Conservation (phyloP, 2,329 filamentous ascomycete species). For the Ambrosiella beaveri region DNA sequence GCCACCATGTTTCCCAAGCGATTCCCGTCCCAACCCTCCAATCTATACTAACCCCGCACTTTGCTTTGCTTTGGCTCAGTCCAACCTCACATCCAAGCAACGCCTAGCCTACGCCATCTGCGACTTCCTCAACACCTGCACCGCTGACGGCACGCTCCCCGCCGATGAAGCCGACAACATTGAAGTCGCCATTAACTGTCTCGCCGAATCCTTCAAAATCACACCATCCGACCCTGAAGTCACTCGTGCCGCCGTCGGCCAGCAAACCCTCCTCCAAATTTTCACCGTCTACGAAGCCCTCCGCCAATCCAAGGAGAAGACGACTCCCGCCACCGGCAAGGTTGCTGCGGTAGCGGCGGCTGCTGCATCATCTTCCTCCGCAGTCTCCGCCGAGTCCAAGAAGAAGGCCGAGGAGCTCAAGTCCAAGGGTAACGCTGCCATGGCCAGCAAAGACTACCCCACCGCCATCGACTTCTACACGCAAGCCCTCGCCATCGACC, state of each 20-base stretch:
- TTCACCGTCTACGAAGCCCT: slow-evolving; percentile 95
- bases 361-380: slow-evolving; percentile 18
- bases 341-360: slow-evolving; percentile 26
- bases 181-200: slow-evolving; percentile 87
- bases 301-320: slow-evolving; percentile 35
- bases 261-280: slow-evolving; percentile 76
- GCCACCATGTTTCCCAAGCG: not conserved
- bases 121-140: slow-evolving; percentile 75
- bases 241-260: slow-evolving; percentile 59
- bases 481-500: slow-evolving; percentile 62
- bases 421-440: slow-evolving; percentile 79
- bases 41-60: not conserved
- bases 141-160: slow-evolving; percentile 74
- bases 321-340: slow-evolving; percentile 16
- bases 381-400: slow-evolving; percentile 31
- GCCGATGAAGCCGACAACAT: slow-evolving; percentile 84
- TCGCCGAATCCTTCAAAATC: slow-evolving; percentile 87
- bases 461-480: slow-evolving; percentile 75
- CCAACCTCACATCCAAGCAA: slow-evolving; percentile 42
- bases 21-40: not conserved
- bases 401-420: slow-evolving; percentile 79
- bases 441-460: slow-evolving; percentile 83
- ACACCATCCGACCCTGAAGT: slow-evolving; percentile 62
- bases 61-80: slow-evolving; percentile 13
- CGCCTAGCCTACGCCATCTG: slow-evolving; percentile 93